Percentiles rank a stretch among this genome's conserved stretches.
Conservation (phyloP, 2,329 filamentous ascomycete species). For the Paracorniculantispora psalliotae region DNA sequence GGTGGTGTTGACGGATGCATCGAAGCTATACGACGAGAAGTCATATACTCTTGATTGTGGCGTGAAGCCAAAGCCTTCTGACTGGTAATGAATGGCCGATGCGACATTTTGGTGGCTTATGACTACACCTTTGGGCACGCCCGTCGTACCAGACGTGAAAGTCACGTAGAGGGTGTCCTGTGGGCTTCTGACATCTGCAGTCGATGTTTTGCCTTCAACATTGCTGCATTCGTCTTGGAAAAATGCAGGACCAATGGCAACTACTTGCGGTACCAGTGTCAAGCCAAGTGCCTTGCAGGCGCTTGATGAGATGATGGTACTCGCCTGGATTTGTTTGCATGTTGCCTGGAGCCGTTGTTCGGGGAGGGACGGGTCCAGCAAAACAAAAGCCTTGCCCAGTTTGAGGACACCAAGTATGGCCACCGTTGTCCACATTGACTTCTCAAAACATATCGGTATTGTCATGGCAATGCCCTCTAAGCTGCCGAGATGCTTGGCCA, state of each 20-base stretch:
- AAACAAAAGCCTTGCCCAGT: conserved; percentile 27
- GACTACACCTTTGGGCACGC: conserved; percentile 21
- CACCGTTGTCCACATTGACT: conserved; percentile 23
- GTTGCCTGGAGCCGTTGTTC: conserved; percentile 12
- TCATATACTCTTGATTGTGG: conserved; percentile 11
- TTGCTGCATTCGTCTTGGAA: neutral
- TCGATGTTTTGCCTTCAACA: neutral
- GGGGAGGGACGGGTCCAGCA: conserved; percentile 22
- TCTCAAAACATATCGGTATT: conserved; percentile 22
- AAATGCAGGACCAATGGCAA: neutral
- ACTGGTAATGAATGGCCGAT: conserved; percentile 6
- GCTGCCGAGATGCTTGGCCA: neutral
- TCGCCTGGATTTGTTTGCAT: neutral
- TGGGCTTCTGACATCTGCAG: neutral
- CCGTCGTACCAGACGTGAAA: conserved; percentile 25
- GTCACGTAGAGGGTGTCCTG: conserved; percentile 18
- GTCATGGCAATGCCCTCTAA: neutral
- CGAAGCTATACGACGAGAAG: conserved; percentile 17
- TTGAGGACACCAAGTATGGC: conserved; percentile 27
- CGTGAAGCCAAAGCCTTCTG: conserved; percentile 10
- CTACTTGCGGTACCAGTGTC: neutral
- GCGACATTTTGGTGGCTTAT: neutral
- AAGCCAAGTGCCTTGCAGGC: neutral
- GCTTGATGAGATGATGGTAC: neutral
- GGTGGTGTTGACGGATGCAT: neutral